Conservation (phyloP, 352 stramenopile genomes). For the Globisporangium barbulae region DNA sequence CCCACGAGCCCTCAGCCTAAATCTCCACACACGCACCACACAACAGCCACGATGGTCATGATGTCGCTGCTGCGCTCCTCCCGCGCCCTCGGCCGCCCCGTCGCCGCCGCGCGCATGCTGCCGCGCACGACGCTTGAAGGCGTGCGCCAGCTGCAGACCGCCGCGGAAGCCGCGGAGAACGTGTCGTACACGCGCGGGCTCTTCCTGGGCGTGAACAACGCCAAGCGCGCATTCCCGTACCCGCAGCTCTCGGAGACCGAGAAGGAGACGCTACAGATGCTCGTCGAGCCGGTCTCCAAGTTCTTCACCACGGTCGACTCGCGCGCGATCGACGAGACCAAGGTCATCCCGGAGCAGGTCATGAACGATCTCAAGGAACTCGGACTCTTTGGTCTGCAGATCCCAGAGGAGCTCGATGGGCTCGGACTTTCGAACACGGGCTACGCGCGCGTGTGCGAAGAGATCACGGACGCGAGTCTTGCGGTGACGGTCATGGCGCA, state of each 20-base stretch:
- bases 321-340: slow-evolving; percentile 77
- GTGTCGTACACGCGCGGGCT: slow-evolving; percentile 83
- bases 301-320: slow-evolving; percentile 73
- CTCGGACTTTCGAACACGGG: slow-evolving; percentile 82
- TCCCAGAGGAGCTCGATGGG: slow-evolving; percentile 72
- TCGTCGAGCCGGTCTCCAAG: slow-evolving; percentile 79
- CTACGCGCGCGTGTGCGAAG: slow-evolving; percentile 83
- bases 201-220: slow-evolving; percentile 84
- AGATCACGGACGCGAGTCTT: slow-evolving; percentile 75
- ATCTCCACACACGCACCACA: slow-evolving; percentile 5
- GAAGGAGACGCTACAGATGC: slow-evolving; percentile 81
- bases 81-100: slow-evolving; percentile 4
- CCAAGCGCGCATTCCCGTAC: slow-evolving; percentile 74
- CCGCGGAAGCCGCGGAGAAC: slow-evolving; percentile 50
- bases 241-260: slow-evolving; percentile 66
- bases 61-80: slow-evolving; percentile 38
- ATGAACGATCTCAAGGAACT: slow-evolving; percentile 79
- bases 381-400: slow-evolving; percentile 85
- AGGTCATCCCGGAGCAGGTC: slow-evolving; percentile 69
- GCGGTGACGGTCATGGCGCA: slow-evolving; percentile 87
- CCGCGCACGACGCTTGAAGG: slow-evolving; percentile 10
- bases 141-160: slow-evolving; percentile 58
- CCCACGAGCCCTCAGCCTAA: background rate
- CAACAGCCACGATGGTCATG: slow-evolving; percentile 34
- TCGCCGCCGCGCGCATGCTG: slow-evolving; percentile 18